These are phyloP conservation scores for Penicillium sp. DNA, from an alignment of 2,329 filamentous ascomycete genomes.

Conservation along the genomic window DNA sequence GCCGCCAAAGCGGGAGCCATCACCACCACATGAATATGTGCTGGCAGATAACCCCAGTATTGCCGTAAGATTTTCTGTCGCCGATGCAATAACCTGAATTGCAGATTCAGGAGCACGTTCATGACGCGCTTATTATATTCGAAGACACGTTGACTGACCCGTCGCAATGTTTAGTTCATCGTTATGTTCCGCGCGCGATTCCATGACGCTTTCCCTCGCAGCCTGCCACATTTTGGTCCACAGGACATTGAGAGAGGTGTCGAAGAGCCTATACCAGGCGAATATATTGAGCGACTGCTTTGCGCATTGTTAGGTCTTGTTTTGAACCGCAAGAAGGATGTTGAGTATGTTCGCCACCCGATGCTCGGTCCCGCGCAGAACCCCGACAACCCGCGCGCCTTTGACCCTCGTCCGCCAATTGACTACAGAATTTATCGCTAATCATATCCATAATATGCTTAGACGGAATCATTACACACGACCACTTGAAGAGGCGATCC, in stretches of 20 bases:
- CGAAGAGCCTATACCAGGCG: constrained; percentile 73
- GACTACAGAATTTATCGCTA: constrained; percentile 28
- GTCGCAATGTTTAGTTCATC: constrained; percentile 69
- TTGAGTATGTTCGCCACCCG: constrained; percentile 71
- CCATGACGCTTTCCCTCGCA: constrained; percentile 83
- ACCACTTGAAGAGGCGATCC: constrained; percentile 89
- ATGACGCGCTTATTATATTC: constrained; percentile 30
- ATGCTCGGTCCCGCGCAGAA: constrained; percentile 14
- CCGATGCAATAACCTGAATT: background rate
- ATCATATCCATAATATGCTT: constrained; percentile 19
- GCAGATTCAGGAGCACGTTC: constrained; percentile 6
- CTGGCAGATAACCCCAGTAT: constrained; percentile 90
- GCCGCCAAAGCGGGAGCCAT: constrained; percentile 77
- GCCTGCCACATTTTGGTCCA: constrained; percentile 84
- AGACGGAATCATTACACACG: constrained; percentile 91
- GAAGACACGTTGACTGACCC: constrained; percentile 36
- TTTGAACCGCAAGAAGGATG: constrained; percentile 96
- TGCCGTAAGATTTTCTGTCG: constrained; percentile 66
- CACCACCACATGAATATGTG: constrained; percentile 86
- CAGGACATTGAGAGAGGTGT: constrained; percentile 93
- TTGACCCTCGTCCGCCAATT: constrained; percentile 7
- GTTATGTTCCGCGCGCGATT: constrained; percentile 98
- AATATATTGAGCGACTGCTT: constrained; percentile 82
- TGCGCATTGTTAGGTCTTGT: constrained; percentile 86
- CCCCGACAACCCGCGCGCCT: constrained; percentile 8